These are phyloP conservation scores for Podospora pseudoanserina DNA, from an alignment of 495 filamentous ascomycete genomes.

Conservation along the genomic window DNA sequence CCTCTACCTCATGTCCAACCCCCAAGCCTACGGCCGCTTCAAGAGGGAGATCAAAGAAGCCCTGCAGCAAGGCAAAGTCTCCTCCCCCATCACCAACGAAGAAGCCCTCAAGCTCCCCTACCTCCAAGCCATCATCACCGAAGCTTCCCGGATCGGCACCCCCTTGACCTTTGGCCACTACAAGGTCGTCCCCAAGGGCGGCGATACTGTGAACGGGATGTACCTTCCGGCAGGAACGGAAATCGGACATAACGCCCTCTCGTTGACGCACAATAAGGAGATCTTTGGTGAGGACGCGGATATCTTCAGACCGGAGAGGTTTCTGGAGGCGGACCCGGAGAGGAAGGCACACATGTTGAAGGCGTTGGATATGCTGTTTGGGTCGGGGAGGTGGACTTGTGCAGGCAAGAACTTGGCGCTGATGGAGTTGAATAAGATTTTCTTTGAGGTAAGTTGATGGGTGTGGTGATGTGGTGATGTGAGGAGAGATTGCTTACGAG, in stretches of 20 bases:
- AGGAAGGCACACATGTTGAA: background rate
- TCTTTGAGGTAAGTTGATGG: conserved; percentile 15
- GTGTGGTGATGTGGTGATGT: background rate
- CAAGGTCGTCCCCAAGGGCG: conserved; percentile 42
- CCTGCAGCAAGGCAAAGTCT: conserved; percentile 25
- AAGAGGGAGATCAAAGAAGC: conserved; percentile 51
- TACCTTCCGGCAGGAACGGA: conserved; percentile 47
- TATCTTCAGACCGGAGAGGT: conserved; percentile 50
- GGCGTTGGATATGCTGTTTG: conserved; percentile 12
- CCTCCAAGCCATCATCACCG: conserved; percentile 44
- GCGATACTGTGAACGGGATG: conserved; percentile 43
- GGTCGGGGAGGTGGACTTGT: conserved; percentile 20
- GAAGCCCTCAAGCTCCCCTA: conserved; percentile 42
- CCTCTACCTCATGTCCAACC: conserved; percentile 46
- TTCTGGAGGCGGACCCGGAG: conserved; percentile 32
- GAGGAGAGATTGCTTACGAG: background rate
- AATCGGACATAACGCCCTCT: conserved; percentile 40
- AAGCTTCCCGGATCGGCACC: conserved; percentile 43
- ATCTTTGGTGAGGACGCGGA: conserved; percentile 47
- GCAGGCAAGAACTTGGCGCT: conserved; percentile 16
- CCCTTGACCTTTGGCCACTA: conserved; percentile 28
- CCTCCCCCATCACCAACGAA: conserved; percentile 35
- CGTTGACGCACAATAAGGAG: conserved; percentile 31
- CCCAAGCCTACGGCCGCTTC: conserved; percentile 47
- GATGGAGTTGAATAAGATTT: conserved; percentile 19